Percentiles rank a stretch among this genome's conserved stretches.
Evolutionary conservation across 495 filamentous ascomycete genomes (phyloP).

Genomic region (Monascus purpureus): DNA sequence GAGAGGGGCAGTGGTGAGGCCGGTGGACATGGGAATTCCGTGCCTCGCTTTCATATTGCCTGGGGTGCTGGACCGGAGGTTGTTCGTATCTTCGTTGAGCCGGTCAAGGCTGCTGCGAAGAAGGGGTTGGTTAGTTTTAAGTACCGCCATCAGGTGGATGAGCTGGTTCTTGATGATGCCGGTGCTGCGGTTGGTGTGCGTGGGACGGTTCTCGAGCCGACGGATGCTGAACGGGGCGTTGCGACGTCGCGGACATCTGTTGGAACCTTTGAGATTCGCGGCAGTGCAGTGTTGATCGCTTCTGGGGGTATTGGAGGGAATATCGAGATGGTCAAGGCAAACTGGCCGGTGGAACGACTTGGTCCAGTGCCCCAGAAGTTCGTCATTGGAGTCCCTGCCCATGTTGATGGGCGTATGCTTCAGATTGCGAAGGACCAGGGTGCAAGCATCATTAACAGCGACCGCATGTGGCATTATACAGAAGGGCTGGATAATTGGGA

Average conservation of each 20-base stretch:
- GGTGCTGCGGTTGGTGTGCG: constrained; percentile 32
- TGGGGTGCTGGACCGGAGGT: constrained; percentile 41
- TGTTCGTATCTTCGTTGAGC: constrained; percentile 34
- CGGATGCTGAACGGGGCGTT: constrained; percentile 25
- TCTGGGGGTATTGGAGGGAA: constrained; percentile 38
- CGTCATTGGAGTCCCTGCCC: neutral
- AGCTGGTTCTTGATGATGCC: constrained; percentile 30
- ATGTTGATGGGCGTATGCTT: constrained; percentile 1
- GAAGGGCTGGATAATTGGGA: neutral
- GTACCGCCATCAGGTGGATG: constrained; percentile 34
- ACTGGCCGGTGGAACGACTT: constrained; percentile 14
- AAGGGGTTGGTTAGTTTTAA: constrained; percentile 33
- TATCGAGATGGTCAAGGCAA: constrained; percentile 32
- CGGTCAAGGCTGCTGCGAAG: constrained; percentile 27
- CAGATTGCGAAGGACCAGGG: neutral
- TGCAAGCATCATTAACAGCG: constrained; percentile 1
- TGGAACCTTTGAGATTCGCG: constrained; percentile 29
- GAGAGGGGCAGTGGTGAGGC: constrained; percentile 34
- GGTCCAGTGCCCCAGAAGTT: neutral
- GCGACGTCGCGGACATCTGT: constrained; percentile 24
- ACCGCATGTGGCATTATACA: constrained; percentile 1
- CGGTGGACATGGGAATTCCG: constrained; percentile 36
- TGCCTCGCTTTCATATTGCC: constrained; percentile 35
- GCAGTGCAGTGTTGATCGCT: constrained; percentile 28
- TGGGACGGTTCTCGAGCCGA: constrained; percentile 29